Conservation (phyloP, 805 yeast species). For the Saccharomycopsis oosterbeekiorum region DNA sequence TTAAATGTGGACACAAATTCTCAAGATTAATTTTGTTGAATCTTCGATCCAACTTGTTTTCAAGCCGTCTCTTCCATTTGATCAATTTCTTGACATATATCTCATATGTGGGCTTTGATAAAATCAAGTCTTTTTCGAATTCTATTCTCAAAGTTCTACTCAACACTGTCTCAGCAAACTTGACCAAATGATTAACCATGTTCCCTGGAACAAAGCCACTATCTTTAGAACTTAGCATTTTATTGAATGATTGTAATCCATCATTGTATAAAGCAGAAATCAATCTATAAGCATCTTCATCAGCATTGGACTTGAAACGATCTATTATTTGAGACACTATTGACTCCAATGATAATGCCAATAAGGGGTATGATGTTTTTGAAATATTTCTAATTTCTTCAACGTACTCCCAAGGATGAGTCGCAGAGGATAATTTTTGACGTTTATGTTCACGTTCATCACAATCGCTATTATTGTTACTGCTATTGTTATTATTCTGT, state of each 20-base stretch:
- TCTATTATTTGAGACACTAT: constrained; percentile 92
- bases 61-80: constrained; percentile 87
- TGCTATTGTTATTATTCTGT: constrained; percentile 18
- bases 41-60: constrained; percentile 82
- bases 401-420: constrained; percentile 89
- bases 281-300: constrained; percentile 91
- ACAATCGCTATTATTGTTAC: constrained; percentile 2
- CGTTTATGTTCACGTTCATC: not conserved
- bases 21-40: constrained; percentile 75
- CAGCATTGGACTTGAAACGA: constrained; percentile 86
- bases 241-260: constrained; percentile 82
- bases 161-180: constrained; percentile 87
- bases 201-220: constrained; percentile 84
- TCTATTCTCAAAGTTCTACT: constrained; percentile 84
- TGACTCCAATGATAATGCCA: constrained; percentile 88
- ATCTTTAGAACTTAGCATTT: constrained; percentile 78
- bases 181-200: constrained; percentile 77
- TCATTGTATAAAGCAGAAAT: constrained; percentile 89
- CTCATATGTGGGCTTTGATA: constrained; percentile 80
- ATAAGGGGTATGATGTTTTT: constrained; percentile 91
- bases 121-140: constrained; percentile 84
- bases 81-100: constrained; percentile 74
- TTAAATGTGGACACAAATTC: constrained; percentile 85
- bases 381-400: constrained; percentile 88
- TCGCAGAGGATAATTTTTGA: constrained; percentile 24